A percentile compares a stretch with the other conserved stretches of the same genome.
Evolutionary conservation across 257 asterid genomes (phyloP).

Genomic region (Gynochthodes officinalis): DNA sequence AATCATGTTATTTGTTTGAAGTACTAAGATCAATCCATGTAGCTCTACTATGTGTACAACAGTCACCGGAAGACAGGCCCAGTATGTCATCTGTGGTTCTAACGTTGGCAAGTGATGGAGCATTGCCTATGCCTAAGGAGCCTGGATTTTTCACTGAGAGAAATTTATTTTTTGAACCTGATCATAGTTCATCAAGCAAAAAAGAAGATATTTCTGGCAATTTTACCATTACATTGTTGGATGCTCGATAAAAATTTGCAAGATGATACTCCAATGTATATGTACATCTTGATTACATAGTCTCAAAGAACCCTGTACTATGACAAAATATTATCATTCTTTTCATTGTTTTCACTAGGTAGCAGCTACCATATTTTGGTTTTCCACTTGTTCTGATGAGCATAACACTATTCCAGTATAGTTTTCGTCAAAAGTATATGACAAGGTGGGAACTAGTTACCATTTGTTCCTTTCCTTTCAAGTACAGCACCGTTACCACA

Average conservation of each 20-base stretch:
- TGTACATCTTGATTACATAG: too few relatives aligned
- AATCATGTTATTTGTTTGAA: constrained; percentile 13
- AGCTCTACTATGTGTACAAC: constrained; percentile 30
- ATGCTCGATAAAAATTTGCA: constrained; percentile 15
- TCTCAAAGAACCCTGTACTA: too few relatives aligned
- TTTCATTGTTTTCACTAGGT: too few relatives aligned
- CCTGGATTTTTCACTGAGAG: constrained; percentile 36
- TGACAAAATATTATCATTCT: too few relatives aligned
- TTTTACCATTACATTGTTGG: constrained; percentile 23
- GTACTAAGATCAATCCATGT: constrained; percentile 30
- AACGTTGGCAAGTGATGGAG: constrained; percentile 26
- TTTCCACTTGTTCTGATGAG: too few relatives aligned
- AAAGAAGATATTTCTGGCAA: constrained; percentile 17
- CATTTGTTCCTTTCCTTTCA: too few relatives aligned
- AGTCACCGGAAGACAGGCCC: constrained; percentile 31
- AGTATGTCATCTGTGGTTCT: constrained; percentile 26
- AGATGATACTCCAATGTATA: neutral
- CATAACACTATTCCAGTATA: too few relatives aligned
- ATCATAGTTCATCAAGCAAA: constrained; percentile 19
- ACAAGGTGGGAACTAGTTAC: too few relatives aligned
- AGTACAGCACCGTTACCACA: too few relatives aligned
- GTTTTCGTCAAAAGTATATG: too few relatives aligned
- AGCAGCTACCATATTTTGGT: too few relatives aligned
- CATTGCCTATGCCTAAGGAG: constrained; percentile 20
- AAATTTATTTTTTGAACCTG: constrained; percentile 8